These are phyloP conservation scores for Orobanche coerulescens DNA, from an alignment of 257 asterid genomes.

Conservation along the genomic window DNA sequence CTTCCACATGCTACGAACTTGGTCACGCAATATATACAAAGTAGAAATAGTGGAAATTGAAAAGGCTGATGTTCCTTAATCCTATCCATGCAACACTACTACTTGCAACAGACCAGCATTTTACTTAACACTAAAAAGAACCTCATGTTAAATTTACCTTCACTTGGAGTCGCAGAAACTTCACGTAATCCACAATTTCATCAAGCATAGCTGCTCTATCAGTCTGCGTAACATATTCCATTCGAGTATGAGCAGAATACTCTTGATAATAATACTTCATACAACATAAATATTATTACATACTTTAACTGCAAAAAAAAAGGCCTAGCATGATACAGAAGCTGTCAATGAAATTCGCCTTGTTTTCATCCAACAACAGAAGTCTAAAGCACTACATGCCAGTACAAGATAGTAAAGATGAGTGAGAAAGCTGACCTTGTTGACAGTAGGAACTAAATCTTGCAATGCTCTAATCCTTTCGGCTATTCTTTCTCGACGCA, in stretches of 20 bases:
- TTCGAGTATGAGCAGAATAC: slow-evolving; percentile 16
- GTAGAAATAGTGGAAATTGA: background rate
- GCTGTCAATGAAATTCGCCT: background rate
- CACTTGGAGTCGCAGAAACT: slow-evolving; percentile 94
- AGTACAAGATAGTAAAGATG: slow-evolving; percentile 3
- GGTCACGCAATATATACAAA: background rate
- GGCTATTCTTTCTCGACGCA: slow-evolving; percentile 94
- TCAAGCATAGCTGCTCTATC: slow-evolving; percentile 99
- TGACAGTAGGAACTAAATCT: slow-evolving; percentile 96
- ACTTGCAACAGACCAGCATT: background rate
- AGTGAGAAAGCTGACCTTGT: slow-evolving; percentile 50
- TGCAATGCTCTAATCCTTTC: slow-evolving; percentile 97
- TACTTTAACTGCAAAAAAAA: background rate
- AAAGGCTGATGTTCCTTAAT: background rate
- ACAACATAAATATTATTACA: background rate
- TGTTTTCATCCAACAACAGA: background rate
- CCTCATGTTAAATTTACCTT: slow-evolving; percentile 44
- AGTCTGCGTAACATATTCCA: slow-evolving; percentile 42
- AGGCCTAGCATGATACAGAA: background rate
- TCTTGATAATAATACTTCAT: background rate
- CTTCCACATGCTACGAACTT: background rate
- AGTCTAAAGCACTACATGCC: slow-evolving; percentile 6
- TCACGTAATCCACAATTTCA: slow-evolving; percentile 92
- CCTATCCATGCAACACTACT: background rate
- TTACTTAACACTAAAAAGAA: background rate